Percentiles rank a stretch among this genome's conserved stretches.
These are phyloP conservation scores for Candida orba DNA, from an alignment of 805 yeast genomes.

Conservation along the genomic window DNA sequence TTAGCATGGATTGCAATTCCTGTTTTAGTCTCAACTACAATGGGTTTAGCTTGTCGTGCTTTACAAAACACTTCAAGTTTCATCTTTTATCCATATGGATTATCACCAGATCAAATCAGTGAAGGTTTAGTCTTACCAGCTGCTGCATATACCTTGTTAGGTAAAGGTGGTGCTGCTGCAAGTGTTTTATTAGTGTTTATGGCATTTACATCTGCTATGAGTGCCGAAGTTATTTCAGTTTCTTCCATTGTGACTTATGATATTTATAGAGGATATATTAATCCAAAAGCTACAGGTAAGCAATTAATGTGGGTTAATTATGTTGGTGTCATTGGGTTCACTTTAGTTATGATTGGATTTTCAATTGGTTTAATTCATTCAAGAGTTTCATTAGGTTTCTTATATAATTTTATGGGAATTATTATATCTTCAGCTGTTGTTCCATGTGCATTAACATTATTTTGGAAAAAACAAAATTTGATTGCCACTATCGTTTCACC, in stretches of 20 bases:
- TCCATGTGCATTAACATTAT: slow-evolving; percentile 62
- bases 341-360: slow-evolving; percentile 69
- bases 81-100: slow-evolving; percentile 70
- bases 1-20: slow-evolving; percentile 91
- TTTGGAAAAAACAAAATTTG: slow-evolving; percentile 57
- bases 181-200: slow-evolving; percentile 72
- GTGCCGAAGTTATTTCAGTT: slow-evolving; percentile 85
- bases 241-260: slow-evolving; percentile 84
- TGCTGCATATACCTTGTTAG: slow-evolving; percentile 76
- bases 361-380: slow-evolving; percentile 79
- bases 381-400: slow-evolving; percentile 77
- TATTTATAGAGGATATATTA: slow-evolving; percentile 71
- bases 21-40: slow-evolving; percentile 69
- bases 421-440: slow-evolving; percentile 82
- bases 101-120: slow-evolving; percentile 61
- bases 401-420: slow-evolving; percentile 84
- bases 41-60: slow-evolving; percentile 81
- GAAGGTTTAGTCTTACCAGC: slow-evolving; percentile 70
- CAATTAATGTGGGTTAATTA: slow-evolving; percentile 42
- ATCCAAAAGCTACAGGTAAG: slow-evolving; percentile 74
- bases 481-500: slow-evolving; percentile 74
- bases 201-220: slow-evolving; percentile 91
- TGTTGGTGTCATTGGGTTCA: slow-evolving; percentile 27
- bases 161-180: slow-evolving; percentile 84
- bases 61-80: slow-evolving; percentile 62